Evolutionary conservation across 345 rosid species (phyloP).

Genomic region (Hevea brasiliensis): DNA sequence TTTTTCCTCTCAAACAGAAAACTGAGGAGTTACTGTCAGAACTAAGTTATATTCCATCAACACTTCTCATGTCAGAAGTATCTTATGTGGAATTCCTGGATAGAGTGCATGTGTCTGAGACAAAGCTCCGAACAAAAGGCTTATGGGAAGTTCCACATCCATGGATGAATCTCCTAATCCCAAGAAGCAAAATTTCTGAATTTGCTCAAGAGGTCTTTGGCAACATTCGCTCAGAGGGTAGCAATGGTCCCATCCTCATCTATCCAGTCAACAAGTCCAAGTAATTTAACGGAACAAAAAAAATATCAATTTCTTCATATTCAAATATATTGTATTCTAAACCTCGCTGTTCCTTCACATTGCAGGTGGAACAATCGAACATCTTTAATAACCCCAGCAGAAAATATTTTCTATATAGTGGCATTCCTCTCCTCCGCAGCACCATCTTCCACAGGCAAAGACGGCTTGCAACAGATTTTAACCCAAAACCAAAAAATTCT

Average conservation of each 20-base stretch:
- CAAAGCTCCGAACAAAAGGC: conserved; percentile 67
- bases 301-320: not conserved
- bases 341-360: conserved; percentile 12
- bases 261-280: conserved; percentile 82
- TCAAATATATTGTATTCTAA: not conserved
- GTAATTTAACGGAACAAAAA: conserved; percentile 35
- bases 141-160: conserved; percentile 98
- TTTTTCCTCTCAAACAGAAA: conserved; percentile 42
- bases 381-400: conserved; percentile 71
- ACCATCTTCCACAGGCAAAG: conserved; percentile 58
- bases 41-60: conserved; percentile 64
- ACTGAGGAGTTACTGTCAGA: conserved; percentile 53
- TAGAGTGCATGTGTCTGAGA: conserved; percentile 71
- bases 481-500: conserved; percentile 59
- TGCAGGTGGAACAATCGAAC: conserved; percentile 86
- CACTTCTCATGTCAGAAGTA: conserved; percentile 67
- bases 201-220: conserved; percentile 69
- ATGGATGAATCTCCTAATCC: conserved; percentile 86
- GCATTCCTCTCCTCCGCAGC: conserved; percentile 75
- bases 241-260: conserved; percentile 86
- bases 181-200: conserved; percentile 52
- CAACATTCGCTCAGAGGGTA: conserved; percentile 55
- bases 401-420: conserved; percentile 72
- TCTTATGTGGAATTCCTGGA: conserved; percentile 77
- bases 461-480: conserved; percentile 55